phyloP scores from a whole-genome alignment of 257 asterid species.

The Solanum commersonii region DNA sequence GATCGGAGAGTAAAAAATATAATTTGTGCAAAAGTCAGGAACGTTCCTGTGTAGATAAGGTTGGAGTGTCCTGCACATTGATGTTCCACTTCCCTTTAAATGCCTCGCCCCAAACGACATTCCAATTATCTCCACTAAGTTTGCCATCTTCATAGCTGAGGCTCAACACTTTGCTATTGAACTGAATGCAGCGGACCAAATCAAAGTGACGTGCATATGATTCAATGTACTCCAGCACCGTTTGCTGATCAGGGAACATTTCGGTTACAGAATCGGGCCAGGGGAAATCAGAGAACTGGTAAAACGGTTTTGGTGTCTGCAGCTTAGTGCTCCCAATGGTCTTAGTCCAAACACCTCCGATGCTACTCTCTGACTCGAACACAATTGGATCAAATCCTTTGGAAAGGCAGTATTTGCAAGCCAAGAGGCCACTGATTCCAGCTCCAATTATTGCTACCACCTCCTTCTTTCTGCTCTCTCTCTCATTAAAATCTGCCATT shows the following conservation, averaged over 20 bases:
- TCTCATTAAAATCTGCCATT: neutral
- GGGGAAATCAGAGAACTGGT: slow-evolving; percentile 44
- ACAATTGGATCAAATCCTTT: slow-evolving; percentile 37
- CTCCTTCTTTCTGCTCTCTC: slow-evolving; percentile 3
- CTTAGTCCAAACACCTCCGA: slow-evolving; percentile 33
- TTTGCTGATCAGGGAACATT: slow-evolving; percentile 13
- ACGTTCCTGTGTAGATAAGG: neutral
- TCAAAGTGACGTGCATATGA: slow-evolving; percentile 24
- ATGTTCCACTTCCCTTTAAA: slow-evolving; percentile 23
- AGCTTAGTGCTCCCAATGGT: neutral
- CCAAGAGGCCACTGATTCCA: slow-evolving; percentile 47
- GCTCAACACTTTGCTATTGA: slow-evolving; percentile 22
- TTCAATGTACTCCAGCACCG: slow-evolving; percentile 26
- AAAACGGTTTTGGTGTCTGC: slow-evolving; percentile 8
- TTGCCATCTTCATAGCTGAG: slow-evolving; percentile 17
- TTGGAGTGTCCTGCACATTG: slow-evolving; percentile 12
- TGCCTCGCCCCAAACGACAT: neutral
- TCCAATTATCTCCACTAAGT: slow-evolving; percentile 1
- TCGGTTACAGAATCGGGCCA: slow-evolving; percentile 34
- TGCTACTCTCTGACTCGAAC: slow-evolving; percentile 19
- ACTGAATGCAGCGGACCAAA: slow-evolving; percentile 20
- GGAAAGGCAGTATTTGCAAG: slow-evolving; percentile 34
- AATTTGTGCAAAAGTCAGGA: too few relatives aligned
- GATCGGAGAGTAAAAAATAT: too few relatives aligned
- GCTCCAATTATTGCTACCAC: slow-evolving; percentile 36